Evolutionary conservation across 2,329 filamentous ascomycete genomes (phyloP), one percentile per base, ranked within the genome.

Genomic region (Aspergillus spinulosporus): DNA sequence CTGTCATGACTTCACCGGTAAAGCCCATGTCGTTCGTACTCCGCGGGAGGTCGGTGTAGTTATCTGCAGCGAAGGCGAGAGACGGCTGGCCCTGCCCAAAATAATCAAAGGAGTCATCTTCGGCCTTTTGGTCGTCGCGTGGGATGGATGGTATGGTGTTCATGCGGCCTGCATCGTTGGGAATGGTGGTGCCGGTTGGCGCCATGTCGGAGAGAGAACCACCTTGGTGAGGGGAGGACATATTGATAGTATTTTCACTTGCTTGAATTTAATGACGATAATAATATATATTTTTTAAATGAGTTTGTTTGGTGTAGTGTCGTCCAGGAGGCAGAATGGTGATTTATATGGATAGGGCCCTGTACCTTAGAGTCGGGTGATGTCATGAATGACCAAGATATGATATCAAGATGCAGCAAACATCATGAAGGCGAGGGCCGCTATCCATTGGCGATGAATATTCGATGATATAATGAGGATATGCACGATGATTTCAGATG

Each of bases 111-210:
- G 64, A 58, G 3, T 43, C 44, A 42, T 72, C 64, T 40, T 75
- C 68, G 43, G 66, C 62, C 9, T 68, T 66, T 59, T 82, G 77
- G 61, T 80, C 77, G 1, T 78, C 78, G 5, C 77, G 75, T 26
- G 79, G 73, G 2, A 77, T 73, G 2, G 80, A 81, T 11, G 78
- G 77, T 57, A 82, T 78, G 48, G 69, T 69, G 60, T 75, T 74
- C 60, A 74, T 69, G 43, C 59, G 57, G 53, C 77, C 78, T 40
- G 79, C 77, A 60, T 81, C 78, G 54, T 74, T 71, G 52, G 79
- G 80, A 36, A 80, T 67, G 2, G 56, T 62, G n/a, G 72, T 77
- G 43, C 73, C 73, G 5, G 64, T 56, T 31, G 66, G 50, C 36
- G 74, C 73, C 73, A 76, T 75, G 48, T 76, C 73, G 26, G 70